Evolutionary conservation across 2,329 filamentous ascomycete species (phyloP).

Genomic region (Colletotrichum magnum): DNA sequence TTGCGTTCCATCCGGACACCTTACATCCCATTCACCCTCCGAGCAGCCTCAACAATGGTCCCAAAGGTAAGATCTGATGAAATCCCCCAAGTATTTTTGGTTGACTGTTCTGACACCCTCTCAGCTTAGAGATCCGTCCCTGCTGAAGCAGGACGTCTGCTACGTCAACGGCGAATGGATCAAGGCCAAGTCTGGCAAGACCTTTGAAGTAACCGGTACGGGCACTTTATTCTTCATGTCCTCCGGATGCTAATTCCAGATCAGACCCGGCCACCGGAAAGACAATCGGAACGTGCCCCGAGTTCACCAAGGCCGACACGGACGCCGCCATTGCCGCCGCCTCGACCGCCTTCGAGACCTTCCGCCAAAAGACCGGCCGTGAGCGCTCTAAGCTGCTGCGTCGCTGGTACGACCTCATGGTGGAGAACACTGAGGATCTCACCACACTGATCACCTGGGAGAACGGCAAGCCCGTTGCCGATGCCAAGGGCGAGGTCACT

Average conservation of each 20-base stretch:
- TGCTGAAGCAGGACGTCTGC: slow-evolving; percentile 85
- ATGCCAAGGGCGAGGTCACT: slow-evolving; percentile 79
- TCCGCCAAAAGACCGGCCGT: slow-evolving; percentile 79
- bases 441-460: slow-evolving; percentile 90
- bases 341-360: slow-evolving; percentile 78
- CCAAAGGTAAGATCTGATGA: slow-evolving; percentile 54
- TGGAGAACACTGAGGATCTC: slow-evolving; percentile 84
- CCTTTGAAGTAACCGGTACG: slow-evolving; percentile 85
- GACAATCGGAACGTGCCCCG: slow-evolving; percentile 85
- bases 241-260: not conserved
- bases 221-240: not conserved
- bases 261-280: slow-evolving; percentile 86
- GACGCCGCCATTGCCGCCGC: slow-evolving; percentile 89
- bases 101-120: slow-evolving; percentile 9
- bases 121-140: slow-evolving; percentile 82
- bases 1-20: slow-evolving; percentile 23
- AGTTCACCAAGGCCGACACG: slow-evolving; percentile 85
- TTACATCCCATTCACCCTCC: slow-evolving; percentile 40
- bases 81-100: slow-evolving; percentile 7
- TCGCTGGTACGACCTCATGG: slow-evolving; percentile 86
- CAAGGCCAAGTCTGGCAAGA: slow-evolving; percentile 86
- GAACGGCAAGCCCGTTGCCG: slow-evolving; percentile 87
- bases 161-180: slow-evolving; percentile 97
- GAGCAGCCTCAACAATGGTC: slow-evolving; percentile 63
- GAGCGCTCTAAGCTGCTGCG: slow-evolving; percentile 81